Conservation (phyloP, 306 rosid genomes). For the Pachyrhizus erosus region DNA sequence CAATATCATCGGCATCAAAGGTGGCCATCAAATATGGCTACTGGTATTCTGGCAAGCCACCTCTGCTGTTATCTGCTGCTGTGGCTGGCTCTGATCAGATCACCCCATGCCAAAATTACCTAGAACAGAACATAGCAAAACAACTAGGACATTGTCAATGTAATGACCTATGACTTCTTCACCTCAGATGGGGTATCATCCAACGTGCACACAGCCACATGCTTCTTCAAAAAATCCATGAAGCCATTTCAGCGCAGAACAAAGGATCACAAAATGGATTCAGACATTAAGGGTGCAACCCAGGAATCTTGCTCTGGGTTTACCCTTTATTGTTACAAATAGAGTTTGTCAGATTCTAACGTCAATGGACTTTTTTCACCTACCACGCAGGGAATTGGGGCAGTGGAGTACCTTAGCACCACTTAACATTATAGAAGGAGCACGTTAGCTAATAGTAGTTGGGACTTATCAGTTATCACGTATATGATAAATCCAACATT, state of each 20-base stretch:
- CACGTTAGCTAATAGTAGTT: background rate
- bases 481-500: slow-evolving; percentile 3
- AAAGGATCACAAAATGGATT: slow-evolving; percentile 28
- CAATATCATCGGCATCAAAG: background rate
- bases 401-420: slow-evolving; percentile 24
- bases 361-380: slow-evolving; percentile 33
- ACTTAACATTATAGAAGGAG: background rate
- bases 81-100: slow-evolving; percentile 45
- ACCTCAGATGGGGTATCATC: slow-evolving; percentile 28
- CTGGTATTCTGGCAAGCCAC: background rate
- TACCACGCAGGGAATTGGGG: slow-evolving; percentile 41
- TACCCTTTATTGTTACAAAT: slow-evolving; percentile 56
- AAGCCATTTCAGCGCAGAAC: slow-evolving; percentile 28
- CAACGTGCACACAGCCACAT: slow-evolving; percentile 5
- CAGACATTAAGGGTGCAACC: slow-evolving; percentile 4
- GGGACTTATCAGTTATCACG: background rate
- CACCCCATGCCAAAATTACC: slow-evolving; percentile 37
- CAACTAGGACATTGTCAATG: slow-evolving; percentile 55
- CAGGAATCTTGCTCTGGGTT: slow-evolving; percentile 25
- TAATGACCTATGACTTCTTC: slow-evolving; percentile 31
- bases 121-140: slow-evolving; percentile 23
- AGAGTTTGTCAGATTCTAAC: slow-evolving; percentile 45
- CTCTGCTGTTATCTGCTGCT: slow-evolving; percentile 45
- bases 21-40: background rate
- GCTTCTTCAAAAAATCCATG: slow-evolving; percentile 28